Conservation (phyloP, 176 grass and related monocot species). For the Guadua angustifolia region DNA sequence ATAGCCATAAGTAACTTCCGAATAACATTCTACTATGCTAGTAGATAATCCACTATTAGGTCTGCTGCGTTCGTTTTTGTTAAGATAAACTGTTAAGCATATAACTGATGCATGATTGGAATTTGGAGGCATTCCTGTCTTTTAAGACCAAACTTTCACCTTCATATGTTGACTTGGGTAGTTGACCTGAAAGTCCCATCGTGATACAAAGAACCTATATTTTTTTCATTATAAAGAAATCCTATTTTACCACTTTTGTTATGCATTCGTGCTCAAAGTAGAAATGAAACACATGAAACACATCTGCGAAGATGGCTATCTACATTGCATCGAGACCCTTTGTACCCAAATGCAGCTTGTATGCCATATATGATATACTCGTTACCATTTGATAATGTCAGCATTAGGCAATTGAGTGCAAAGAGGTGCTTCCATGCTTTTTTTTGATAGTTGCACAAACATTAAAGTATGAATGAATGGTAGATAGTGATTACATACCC, state of each 20-base stretch:
- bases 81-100: background rate
- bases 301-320: background rate
- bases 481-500: too few species aligned
- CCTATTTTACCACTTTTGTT: background rate
- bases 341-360: background rate
- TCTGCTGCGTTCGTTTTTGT: background rate
- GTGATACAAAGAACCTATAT: background rate
- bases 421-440: too few species aligned
- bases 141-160: background rate
- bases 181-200: background rate
- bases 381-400: background rate
- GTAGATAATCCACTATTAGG: background rate
- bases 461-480: too few species aligned
- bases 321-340: background rate
- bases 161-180: background rate
- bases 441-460: too few species aligned
- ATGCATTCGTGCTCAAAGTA: background rate
- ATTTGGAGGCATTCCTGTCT: background rate
- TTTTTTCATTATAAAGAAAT: background rate
- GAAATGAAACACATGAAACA: background rate
- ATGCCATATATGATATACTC: background rate
- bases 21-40: constrained; percentile 35
- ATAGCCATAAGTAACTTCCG: background rate
- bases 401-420: background rate
- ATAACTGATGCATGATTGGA: background rate